These are phyloP conservation scores for Acidiella bohemica DNA, from an alignment of 495 filamentous ascomycete genomes.

Conservation along the genomic window DNA sequence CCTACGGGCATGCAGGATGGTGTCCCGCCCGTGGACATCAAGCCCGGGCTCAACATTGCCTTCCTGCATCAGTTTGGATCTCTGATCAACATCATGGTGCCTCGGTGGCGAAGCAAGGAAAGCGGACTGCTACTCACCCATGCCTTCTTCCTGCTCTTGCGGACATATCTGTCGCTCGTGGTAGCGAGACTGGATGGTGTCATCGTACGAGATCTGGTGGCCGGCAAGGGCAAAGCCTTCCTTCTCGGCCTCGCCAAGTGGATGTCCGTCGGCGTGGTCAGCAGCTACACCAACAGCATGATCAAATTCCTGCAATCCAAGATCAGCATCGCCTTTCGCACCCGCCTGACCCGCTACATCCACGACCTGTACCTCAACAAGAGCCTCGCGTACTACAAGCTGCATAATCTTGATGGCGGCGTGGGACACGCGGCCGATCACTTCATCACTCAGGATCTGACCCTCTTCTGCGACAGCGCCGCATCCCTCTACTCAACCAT, in stretches of 20 bases:
- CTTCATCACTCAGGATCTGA: slow-evolving; percentile 95
- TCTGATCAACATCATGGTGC: slow-evolving; percentile 93
- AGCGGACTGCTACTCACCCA: slow-evolving; percentile 79
- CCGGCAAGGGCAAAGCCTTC: slow-evolving; percentile 80
- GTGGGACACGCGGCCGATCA: slow-evolving; percentile 87
- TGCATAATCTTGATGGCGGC: slow-evolving; percentile 85
- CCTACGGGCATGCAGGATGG: slow-evolving; percentile 48
- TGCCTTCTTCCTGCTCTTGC: slow-evolving; percentile 70
- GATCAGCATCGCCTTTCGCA: slow-evolving; percentile 95
- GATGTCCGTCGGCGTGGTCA: slow-evolving; percentile 58
- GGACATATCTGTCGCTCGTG: slow-evolving; percentile 88
- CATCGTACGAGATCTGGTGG: slow-evolving; percentile 89
- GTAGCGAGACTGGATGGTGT: slow-evolving; percentile 90
- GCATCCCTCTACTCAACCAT: slow-evolving; percentile 91
- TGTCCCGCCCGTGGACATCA: slow-evolving; percentile 76
- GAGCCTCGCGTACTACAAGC: slow-evolving; percentile 89
- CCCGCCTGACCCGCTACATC: slow-evolving; percentile 88
- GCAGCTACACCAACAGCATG: slow-evolving; percentile 87
- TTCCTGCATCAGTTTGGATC: slow-evolving; percentile 96
- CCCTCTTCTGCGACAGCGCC: slow-evolving; percentile 81
- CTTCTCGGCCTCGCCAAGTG: slow-evolving; percentile 81
- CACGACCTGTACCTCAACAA: slow-evolving; percentile 94
- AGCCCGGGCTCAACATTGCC: slow-evolving; percentile 91
- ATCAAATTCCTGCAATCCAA: slow-evolving; percentile 98
- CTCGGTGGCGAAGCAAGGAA: slow-evolving; percentile 88